Evolutionary conservation across 441 rosid genomes (phyloP), one percentile per base, ranked within the genome.

Genomic region (Erodium chrysanthum): DNA sequence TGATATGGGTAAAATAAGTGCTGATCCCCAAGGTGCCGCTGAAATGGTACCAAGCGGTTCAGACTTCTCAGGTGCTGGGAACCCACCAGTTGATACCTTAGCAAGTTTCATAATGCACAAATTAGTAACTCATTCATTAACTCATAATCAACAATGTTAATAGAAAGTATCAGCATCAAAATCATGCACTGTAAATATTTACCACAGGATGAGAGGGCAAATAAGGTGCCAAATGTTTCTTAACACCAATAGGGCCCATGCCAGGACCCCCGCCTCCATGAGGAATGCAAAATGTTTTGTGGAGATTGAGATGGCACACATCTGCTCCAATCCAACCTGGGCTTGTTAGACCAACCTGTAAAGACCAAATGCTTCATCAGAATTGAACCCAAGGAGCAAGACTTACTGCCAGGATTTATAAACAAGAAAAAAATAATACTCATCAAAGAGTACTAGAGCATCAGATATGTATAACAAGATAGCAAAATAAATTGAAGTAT

Each of bases 251-350:
- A 69, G 98, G 98, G 52, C 98, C 98, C 98, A 93, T 93, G 70
- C 98, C 98, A 54, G 96, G 97, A 76, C 98, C 96, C 65, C 98
- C 98, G 66, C 98, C 96, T 54, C 96, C 97, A 66, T 93, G 97
- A 3, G 97, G 97, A 76, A 93, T 91, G 86, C 98, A 93, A 79
- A 91, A 91, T 61, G 96, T 93, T 70, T 91, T 93, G 77, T 93
- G 98, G 77, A 93, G 96, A 76, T 93, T 93, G 69, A 93, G 92
- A 83, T 93, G 97, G 78, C 98, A 91, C 63, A 93, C 98, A 74
- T 93, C 98, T 23, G 98, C 98, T 71, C 98, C 97, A 72, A 93
- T 91, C 37, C 81, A 93, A 68, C 98, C 98, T 1, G 97, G 98
- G 81, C 93, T 93, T 7, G 98, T 93, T 81, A 93, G 76, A 64